Evolutionary conservation across 2,329 filamentous ascomycete genomes (phyloP), one percentile per base, ranked within the genome.

Genomic region (Epichloe elymi): DNA sequence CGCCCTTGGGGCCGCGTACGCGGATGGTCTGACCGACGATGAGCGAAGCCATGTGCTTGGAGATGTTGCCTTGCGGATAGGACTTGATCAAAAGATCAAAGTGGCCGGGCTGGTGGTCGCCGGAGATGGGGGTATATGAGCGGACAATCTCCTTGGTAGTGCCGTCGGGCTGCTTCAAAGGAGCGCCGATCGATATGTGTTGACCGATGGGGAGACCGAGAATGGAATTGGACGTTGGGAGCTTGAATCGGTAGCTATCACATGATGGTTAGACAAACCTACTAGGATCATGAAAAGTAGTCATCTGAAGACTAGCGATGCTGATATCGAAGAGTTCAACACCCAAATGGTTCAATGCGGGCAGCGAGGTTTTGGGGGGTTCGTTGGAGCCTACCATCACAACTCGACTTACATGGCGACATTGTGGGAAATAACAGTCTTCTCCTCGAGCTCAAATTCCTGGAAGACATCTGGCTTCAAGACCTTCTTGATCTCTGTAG

Each of bases 11-110:
- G 10, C 93, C 93, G 61, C 81, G 83, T 61, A 97, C 85, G 67
- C 88, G 88, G 77, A 98, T 93, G 55, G 79, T 84, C 69, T 95
- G 82, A 55, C 91, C 90, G 54, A 96, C 78, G 56, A 79, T 79
- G 55, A 98, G 79, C 12, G 80, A 82, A 45, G 88, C 87, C 73
- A 98, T 83, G 71, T 95, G 78, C 73, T 88, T 90, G 68, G 87
- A 94, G 76, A 98, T 97, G 75, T 97, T 97, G 61, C 93, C 93
- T 59, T 88, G 90, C 2, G 90, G 88, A 73, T 98, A 98, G 26
- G 89, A 89, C 78, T 98, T 98, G 77, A 98, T 90, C 61, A 98
- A 80, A 54, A 98, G 84, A 70, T 97, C 93, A 70, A 98, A 89
- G 77, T 88, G 85, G 67, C 93, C 93, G 51, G 85, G 82, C 66